Base-by-base conservation (phyloP, 2,329 filamentous ascomycete genomes). In the Elsinoe perseae region DNA sequence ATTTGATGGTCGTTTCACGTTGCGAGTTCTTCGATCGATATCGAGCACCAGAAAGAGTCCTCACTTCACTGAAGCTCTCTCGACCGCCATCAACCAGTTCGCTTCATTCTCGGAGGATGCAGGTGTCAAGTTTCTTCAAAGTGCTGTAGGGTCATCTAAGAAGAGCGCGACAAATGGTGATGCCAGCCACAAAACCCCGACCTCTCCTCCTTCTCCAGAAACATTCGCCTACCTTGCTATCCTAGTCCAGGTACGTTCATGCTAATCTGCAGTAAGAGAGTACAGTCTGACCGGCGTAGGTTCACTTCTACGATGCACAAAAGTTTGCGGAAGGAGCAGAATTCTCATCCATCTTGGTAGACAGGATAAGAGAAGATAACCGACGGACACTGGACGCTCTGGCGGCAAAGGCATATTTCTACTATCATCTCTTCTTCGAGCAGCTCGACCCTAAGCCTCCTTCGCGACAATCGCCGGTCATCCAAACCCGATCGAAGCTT, bases 331-430 rank as follows among this genome's bases (percentile, higher is more conserved):
- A 82, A 61, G 93, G 93, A 56, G 84, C 85, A 61, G 80, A 87
- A 59, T 95, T 97, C 74, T 97, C 93, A 27, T 82, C 83, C 63
- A 83, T 84, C 64, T 80, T 98, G 55, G 84, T 90, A 53, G 87
- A 92, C 68, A 86, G 86, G 68, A 85, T 97, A 70, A 89, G 95
- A 66, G 80, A 84, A 54, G 80, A 95, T 69, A 98, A 98, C 77
- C 87, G 93, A 61, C 85, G 93, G 65, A 97, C 93, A 21, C 77
- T 98, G 60, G 93, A 98, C 72, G 90, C 91, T 50, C 82, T 98
- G 58, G 88, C 91, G 58, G 90, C 92, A 62, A 95, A 95, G 73
- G 90, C 92, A 61, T 98, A 96, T 80, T 97, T 96, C 75, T 98
- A 98, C 79, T 95, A 89, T 75, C 89, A 89, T 21, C 79, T 97